Base-by-base conservation (phyloP, 2,329 filamentous ascomycete species). In the Colletotrichum phormii region DNA sequence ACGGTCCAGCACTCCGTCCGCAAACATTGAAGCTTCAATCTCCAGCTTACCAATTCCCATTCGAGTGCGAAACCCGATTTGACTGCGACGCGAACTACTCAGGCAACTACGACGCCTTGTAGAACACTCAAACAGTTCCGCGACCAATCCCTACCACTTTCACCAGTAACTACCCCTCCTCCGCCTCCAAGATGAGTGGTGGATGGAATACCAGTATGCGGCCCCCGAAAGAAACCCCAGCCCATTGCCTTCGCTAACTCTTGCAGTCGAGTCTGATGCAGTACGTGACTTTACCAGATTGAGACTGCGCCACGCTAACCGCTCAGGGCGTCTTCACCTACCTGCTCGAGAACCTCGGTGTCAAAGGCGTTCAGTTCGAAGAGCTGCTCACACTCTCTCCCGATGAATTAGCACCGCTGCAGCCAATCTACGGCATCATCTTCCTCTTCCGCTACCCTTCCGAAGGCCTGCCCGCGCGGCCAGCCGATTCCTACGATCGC, bases 361-460 rank as follows among this genome's bases (percentile, higher is more conserved):
- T 97, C 78, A 93, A 95, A 82, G 91, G 94, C 80, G 95, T 98
- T 2, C 97, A 99, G 83, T 98, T 98, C 81, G 97, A 98, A 86
- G 97, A 99, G 86, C 91, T 99, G 75, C 90, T 98, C 71, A 93
- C 94, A 1, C 91, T 99, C 76, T 96, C 98, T 77, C 87, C 94
- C 7, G 90, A 94, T 64, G 89, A 89, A 70, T 89, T 97, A 13
- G 88, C 89, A 55, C 86, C 91, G 75, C 89, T 95, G 42, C 91
- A 93, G 77, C 93, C 94, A 22, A 88, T 98, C 65, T 97, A 98
- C 85, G 97, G 97, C 79, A 95, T 99, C 77, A 98, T 99, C 80
- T 99, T 99, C 84, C 94, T 99, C 82, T 99, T 99, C 91, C 98
- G 98, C 86, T 99, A 94, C 84, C 94, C 90, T 63, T 95, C 91